phyloP scores from a whole-genome alignment of 768 basidiomycete species.

The Tricholoma matsutake region DNA sequence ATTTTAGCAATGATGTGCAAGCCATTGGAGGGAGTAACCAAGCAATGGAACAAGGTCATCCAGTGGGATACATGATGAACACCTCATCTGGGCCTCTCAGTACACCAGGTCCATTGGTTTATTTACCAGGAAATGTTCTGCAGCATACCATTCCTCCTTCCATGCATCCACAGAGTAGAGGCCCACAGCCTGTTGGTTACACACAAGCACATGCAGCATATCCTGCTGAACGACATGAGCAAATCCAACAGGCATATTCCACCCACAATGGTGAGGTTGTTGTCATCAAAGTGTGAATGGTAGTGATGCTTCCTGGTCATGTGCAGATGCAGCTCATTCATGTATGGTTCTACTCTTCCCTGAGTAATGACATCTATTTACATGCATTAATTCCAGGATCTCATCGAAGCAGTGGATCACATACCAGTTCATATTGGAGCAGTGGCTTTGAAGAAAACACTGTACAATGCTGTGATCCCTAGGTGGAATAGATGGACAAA shows the following conservation, averaged over 20 bases:
- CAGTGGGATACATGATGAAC: not conserved
- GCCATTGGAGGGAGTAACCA: slow-evolving; percentile 1
- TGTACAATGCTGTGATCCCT: not conserved
- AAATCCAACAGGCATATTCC: not conserved
- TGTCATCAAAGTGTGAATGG: not conserved
- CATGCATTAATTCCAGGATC: not conserved
- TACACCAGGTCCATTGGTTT: not conserved
- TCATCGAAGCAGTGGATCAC: not conserved
- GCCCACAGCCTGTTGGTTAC: not conserved
- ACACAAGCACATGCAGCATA: not conserved
- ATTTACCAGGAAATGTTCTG: not conserved
- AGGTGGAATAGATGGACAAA: not conserved
- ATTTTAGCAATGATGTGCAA: not conserved
- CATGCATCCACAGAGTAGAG: not conserved
- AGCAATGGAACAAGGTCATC: not conserved
- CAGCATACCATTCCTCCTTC: not conserved
- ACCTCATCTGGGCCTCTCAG: not conserved
- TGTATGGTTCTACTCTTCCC: not conserved
- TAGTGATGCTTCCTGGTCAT: not conserved
- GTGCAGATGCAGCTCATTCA: not conserved
- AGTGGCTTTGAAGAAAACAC: not conserved
- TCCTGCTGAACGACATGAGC: not conserved
- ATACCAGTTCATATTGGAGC: slow-evolving; percentile 1
- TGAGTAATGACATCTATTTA: not conserved
- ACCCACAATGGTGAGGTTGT: not conserved